A percentile compares a stretch with the other conserved stretches of the same genome.
Evolutionary conservation across 176 grass and related monocot genomes (phyloP).

Genomic region (Oryza glumipatula): DNA sequence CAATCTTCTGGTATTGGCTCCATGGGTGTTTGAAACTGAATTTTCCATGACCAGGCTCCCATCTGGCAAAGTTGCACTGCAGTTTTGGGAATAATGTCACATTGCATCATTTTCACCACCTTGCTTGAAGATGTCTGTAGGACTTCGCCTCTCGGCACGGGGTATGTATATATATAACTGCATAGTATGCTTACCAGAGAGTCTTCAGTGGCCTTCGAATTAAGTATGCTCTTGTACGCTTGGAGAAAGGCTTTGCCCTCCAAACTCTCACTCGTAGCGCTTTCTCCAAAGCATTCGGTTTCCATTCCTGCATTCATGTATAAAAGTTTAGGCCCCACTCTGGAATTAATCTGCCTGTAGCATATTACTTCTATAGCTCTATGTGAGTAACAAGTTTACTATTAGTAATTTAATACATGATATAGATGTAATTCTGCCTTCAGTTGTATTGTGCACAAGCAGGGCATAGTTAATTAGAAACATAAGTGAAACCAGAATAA

Average conservation of each 20-base stretch:
- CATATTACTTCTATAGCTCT: too few relatives aligned
- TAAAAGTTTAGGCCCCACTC: background rate
- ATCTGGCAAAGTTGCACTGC: slow-evolving; percentile 86
- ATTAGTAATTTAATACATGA: background rate
- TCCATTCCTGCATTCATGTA: slow-evolving; percentile 56
- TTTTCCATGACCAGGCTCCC: slow-evolving; percentile 82
- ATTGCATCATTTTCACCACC: background rate
- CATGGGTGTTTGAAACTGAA: slow-evolving; percentile 83
- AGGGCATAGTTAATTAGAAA: background rate
- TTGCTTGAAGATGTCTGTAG: background rate
- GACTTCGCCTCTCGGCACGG: background rate
- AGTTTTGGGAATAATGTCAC: slow-evolving; percentile 15
- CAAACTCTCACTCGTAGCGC: slow-evolving; percentile 38
- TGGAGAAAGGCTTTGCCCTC: slow-evolving; percentile 74
- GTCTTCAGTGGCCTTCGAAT: slow-evolving; percentile 79
- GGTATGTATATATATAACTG: background rate
- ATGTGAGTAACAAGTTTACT: too few relatives aligned
- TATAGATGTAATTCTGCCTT: background rate
- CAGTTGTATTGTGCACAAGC: too few relatives aligned
- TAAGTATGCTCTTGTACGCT: slow-evolving; percentile 75
- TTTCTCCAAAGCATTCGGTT: slow-evolving; percentile 68
- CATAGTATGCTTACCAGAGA: slow-evolving; percentile 63
- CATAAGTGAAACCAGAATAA: background rate
- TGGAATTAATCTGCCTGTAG: background rate
- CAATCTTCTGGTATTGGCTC: slow-evolving; percentile 78